Conservation (phyloP, 305 asterid genomes). For the Stenogyne calaminthoides region DNA sequence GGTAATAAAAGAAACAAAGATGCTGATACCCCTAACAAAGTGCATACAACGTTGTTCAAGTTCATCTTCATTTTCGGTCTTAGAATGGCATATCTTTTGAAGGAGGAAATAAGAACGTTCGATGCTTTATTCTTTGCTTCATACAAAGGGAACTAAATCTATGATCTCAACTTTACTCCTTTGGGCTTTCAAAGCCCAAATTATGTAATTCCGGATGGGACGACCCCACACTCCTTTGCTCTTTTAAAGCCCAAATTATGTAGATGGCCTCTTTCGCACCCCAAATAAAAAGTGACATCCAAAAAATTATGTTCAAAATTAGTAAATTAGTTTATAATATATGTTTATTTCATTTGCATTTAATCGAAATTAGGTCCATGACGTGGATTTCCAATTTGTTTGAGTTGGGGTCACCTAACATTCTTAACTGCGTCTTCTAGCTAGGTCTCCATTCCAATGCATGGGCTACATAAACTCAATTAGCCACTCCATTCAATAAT, state of each 20-base stretch:
- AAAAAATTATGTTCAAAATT: background rate
- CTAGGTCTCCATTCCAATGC: background rate
- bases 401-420: background rate
- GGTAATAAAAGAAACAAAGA: slow-evolving; percentile 19
- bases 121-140: slow-evolving; percentile 27
- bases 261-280: background rate
- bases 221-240: background rate
- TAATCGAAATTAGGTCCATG: background rate
- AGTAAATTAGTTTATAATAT: background rate
- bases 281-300: background rate
- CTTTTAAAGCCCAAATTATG: background rate
- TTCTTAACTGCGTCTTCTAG: background rate
- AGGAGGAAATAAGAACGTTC: background rate
- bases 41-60: slow-evolving; percentile 5
- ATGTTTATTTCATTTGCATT: background rate
- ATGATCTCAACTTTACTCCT: background rate
- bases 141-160: background rate
- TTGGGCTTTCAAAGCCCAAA: background rate
- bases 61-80: background rate
- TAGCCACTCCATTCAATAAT: background rate
- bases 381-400: background rate
- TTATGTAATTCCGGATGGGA: background rate
- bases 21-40: slow-evolving; percentile 25
- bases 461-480: background rate
- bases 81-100: background rate